Base-by-base conservation (phyloP, 129 eudicot species). In the Arctium minus region DNA sequence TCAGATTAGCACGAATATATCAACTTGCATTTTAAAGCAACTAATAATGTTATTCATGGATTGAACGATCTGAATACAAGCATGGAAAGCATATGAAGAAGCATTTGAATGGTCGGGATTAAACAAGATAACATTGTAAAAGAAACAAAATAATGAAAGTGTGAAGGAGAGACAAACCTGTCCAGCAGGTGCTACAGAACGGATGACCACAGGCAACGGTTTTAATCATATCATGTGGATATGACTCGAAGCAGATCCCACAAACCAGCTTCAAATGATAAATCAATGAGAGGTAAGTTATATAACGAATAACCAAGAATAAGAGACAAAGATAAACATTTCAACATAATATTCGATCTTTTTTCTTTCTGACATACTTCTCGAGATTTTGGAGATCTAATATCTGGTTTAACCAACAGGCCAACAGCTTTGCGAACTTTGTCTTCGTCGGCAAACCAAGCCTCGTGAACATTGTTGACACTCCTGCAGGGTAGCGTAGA, bases 391-490 rank as follows among this genome's bases (percentile, higher is more conserved):
- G 87, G 73, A 68, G 67, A 64, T 65, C 38, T 71, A 17, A 4
- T 42, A 81, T 56, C 70, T 5, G 73, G 82, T 30, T 73, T 81
- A 2, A 12, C 39, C 4, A 75, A 46, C 77, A 89, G 32, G 4
- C 91, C 93, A 42, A 89, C 75, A 10, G 79, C 77, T 6, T 76
- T 50, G 0, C 87, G 83, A 1, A 85, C 87, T 31, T 82, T 74
- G 76, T 91, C 97, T 81, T 91, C 96, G 80, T 92, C 92, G 81
- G 94, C 89, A 89, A 92, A 89, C 98, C 97, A 94, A 67, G 86
- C 97, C 84, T 91, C 98, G 8, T 92, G 94, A 82, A 92, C 97
- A 46, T 88, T 85, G 80, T 87, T 89, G 27, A 92, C 94, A 81
- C 83, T 89, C 98, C 98, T 94, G 74, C 50, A 88, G 7, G 48